Conservation (phyloP, 2,329 filamentous ascomycete genomes). For the Xylariaceae sp. region DNA sequence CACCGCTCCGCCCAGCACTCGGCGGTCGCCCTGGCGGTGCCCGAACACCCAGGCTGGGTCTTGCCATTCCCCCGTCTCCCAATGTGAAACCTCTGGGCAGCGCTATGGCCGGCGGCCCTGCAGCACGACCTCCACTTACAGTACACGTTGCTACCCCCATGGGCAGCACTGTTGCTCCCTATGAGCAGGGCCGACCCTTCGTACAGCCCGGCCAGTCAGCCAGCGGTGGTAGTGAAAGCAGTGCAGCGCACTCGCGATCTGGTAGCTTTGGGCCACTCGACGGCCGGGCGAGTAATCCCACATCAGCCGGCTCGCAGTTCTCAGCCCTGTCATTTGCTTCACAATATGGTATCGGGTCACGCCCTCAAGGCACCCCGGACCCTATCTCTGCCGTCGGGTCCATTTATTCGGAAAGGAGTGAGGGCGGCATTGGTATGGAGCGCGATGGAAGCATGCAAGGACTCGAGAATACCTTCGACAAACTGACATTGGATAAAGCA, state of each 20-base stretch:
- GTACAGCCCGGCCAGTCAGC: conserved; percentile 61
- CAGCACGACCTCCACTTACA: conserved; percentile 61
- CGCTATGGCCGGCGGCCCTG: conserved; percentile 39
- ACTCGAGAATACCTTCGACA: conserved; percentile 68
- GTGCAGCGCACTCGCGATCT: conserved; percentile 72
- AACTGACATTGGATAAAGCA: conserved; percentile 76
- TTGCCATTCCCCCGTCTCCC: conserved; percentile 86
- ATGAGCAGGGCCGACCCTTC: conserved; percentile 57
- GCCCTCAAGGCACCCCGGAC: conserved; percentile 69
- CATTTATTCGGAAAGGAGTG: conserved; percentile 75
- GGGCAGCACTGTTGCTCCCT: conserved; percentile 70
- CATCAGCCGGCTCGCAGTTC: conserved; percentile 82
- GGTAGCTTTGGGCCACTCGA: conserved; percentile 79
- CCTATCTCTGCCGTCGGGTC: conserved; percentile 86
- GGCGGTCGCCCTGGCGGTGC: conserved; percentile 60
- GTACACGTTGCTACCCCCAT: conserved; percentile 84
- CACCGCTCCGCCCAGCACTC: conserved; percentile 78
- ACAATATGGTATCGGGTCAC: conserved; percentile 63
- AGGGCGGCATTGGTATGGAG: conserved; percentile 74
- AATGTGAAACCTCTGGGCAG: conserved; percentile 71
- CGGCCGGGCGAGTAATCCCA: conserved; percentile 73
- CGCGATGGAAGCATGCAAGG: conserved; percentile 76
- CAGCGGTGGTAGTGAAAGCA: conserved; percentile 75
- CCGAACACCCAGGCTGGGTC: conserved; percentile 72
- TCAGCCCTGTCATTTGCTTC: conserved; percentile 78